phyloP scores from a whole-genome alignment of 805 yeast genomes.

The Saccharomyces jurei region DNA sequence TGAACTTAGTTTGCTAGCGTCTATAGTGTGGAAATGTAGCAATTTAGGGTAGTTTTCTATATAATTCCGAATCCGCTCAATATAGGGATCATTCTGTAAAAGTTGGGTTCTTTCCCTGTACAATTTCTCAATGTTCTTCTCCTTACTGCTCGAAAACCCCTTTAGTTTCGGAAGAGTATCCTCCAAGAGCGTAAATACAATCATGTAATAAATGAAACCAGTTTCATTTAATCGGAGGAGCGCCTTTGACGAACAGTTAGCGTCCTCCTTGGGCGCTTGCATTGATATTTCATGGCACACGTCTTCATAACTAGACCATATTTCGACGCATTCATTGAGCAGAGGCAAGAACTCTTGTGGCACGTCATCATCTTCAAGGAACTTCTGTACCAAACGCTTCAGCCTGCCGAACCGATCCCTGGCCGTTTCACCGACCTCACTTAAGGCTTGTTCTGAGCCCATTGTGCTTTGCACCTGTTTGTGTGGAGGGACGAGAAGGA shows the following conservation, averaged over 20 bases:
- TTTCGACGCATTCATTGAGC: not conserved
- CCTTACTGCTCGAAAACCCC: conserved; percentile 1
- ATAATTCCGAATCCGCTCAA: not conserved
- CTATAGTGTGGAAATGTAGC: not conserved
- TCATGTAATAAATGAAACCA: conserved; percentile 11
- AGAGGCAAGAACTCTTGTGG: not conserved
- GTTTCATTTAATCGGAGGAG: conserved; percentile 5
- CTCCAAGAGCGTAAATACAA: conserved; percentile 8
- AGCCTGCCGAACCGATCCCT: not conserved
- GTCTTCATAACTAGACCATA: not conserved
- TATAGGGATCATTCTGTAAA: conserved; percentile 8
- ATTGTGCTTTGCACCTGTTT: not conserved
- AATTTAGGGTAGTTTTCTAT: conserved; percentile 5
- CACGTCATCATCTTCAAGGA: not conserved
- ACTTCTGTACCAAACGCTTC: not conserved
- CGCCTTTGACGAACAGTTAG: not conserved
- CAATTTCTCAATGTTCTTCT: not conserved
- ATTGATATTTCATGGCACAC: not conserved
- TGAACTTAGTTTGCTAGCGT: conserved; percentile 3
- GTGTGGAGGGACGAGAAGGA: not conserved
- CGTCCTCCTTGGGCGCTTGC: not conserved
- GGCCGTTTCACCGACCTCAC: not conserved
- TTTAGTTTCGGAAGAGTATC: conserved; percentile 8
- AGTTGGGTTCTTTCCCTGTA: not conserved
- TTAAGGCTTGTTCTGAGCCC: not conserved